phyloP scores from a whole-genome alignment of 768 basidiomycete genomes.

The Pleurotus platypus region DNA sequence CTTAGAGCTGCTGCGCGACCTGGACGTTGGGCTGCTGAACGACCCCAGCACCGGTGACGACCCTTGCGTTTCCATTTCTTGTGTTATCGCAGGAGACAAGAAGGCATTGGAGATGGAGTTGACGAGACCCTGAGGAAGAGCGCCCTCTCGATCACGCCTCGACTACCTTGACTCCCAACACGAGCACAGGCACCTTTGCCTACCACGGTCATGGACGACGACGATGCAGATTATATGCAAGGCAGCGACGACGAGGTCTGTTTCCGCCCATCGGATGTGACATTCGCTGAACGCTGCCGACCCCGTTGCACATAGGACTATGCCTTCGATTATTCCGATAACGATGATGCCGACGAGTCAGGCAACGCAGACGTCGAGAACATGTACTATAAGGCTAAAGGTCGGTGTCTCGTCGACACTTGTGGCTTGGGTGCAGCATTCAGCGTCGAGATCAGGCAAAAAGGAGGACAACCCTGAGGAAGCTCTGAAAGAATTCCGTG shows the following conservation, averaged over 20 bases:
- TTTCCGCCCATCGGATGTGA: conserved; percentile 3
- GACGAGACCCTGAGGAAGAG: background rate
- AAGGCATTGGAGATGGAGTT: background rate
- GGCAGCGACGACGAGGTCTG: conserved; percentile 80
- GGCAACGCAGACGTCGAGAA: conserved; percentile 92
- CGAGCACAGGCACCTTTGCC: no score
- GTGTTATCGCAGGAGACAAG: background rate
- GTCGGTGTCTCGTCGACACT: conserved; percentile 40
- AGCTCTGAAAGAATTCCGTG: conserved; percentile 84
- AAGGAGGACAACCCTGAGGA: conserved; percentile 94
- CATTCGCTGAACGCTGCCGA: conserved; percentile 3
- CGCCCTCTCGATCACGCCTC: background rate
- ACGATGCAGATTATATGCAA: conserved; percentile 94
- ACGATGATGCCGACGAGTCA: conserved; percentile 75
- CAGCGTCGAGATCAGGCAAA: conserved; percentile 55
- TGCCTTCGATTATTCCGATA: conserved; percentile 95
- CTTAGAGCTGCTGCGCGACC: conserved; percentile 63
- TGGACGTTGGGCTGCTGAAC: conserved; percentile 41
- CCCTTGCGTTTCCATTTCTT: conserved; percentile 23
- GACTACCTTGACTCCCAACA: background rate
- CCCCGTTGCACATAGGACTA: conserved; percentile 60
- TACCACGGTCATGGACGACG: conserved; percentile 72
- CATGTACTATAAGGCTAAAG: conserved; percentile 96
- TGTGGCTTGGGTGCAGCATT: conserved; percentile 6
- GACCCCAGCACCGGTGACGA: conserved; percentile 31